These are phyloP conservation scores for Pichia sp. DNA, from an alignment of 1,139 yeast genomes.

Conservation along the genomic window DNA sequence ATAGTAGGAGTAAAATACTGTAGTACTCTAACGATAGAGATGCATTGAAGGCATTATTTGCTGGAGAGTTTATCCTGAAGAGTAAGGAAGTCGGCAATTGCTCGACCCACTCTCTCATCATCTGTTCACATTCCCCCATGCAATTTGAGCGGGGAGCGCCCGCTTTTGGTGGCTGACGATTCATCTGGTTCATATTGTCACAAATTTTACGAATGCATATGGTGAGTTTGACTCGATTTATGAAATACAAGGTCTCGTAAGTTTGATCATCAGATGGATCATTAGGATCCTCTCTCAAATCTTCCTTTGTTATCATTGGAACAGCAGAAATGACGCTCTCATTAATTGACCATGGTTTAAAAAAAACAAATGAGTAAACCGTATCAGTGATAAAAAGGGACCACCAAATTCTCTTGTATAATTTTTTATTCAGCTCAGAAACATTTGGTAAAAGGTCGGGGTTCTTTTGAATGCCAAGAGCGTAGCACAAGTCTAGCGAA, in stretches of 20 bases:
- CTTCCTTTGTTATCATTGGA: slow-evolving; percentile 64
- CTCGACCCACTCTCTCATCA: slow-evolving; percentile 77
- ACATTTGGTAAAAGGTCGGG: slow-evolving; percentile 28
- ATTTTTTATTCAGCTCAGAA: slow-evolving; percentile 45
- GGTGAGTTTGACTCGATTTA: slow-evolving; percentile 62
- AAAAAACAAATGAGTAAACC: slow-evolving; percentile 42
- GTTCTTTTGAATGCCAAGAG: slow-evolving; percentile 65
- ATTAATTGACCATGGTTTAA: slow-evolving; percentile 69
- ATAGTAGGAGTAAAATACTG: slow-evolving; percentile 65
- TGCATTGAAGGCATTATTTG: slow-evolving; percentile 54
- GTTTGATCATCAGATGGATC: slow-evolving; percentile 25
- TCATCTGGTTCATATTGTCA: background rate
- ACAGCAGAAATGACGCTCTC: slow-evolving; percentile 46
- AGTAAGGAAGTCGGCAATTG: slow-evolving; percentile 61
- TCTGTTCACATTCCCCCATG: slow-evolving; percentile 59
- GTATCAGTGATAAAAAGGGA: slow-evolving; percentile 28
- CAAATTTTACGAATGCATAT: slow-evolving; percentile 65
- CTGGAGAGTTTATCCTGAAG: slow-evolving; percentile 51
- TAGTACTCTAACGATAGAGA: slow-evolving; percentile 69
- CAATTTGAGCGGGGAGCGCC: background rate
- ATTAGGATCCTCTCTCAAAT: slow-evolving; percentile 58
- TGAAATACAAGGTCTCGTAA: slow-evolving; percentile 40
- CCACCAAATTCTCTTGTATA: slow-evolving; percentile 79
- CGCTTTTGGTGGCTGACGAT: slow-evolving; percentile 3
- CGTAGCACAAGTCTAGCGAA: slow-evolving; percentile 48